Evolutionary conservation across 2,329 filamentous ascomycete genomes (phyloP).

Genomic region (Chrysoporthe deuterocubensis): DNA sequence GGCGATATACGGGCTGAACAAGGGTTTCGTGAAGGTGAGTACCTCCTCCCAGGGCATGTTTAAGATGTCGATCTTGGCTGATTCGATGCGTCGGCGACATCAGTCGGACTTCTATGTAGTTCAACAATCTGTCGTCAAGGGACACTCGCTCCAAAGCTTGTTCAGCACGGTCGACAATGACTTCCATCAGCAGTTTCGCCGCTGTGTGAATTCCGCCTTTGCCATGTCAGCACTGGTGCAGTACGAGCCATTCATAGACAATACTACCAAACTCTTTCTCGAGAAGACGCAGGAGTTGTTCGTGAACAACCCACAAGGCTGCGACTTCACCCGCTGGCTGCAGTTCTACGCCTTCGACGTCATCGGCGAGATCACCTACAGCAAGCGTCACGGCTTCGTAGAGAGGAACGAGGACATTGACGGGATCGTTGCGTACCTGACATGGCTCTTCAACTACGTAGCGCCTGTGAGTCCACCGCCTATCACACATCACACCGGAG

Average conservation of each 20-base stretch:
- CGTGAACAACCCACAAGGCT: slow-evolving; percentile 48
- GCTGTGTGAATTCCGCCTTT: slow-evolving; percentile 77
- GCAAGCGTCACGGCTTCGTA: slow-evolving; percentile 75
- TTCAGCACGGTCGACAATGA: slow-evolving; percentile 77
- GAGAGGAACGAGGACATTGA: slow-evolving; percentile 77
- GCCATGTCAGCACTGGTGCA: slow-evolving; percentile 77
- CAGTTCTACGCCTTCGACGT: slow-evolving; percentile 85
- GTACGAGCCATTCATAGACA: slow-evolving; percentile 81
- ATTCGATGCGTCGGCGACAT: background rate
- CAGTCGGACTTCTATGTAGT: slow-evolving; percentile 82
- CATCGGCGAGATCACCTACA: slow-evolving; percentile 77
- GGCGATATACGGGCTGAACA: slow-evolving; percentile 72
- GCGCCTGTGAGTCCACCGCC: slow-evolving; percentile 59
- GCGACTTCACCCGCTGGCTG: slow-evolving; percentile 73
- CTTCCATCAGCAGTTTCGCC: slow-evolving; percentile 75
- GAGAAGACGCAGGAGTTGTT: slow-evolving; percentile 62
- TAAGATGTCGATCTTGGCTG: background rate
- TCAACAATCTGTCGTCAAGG: slow-evolving; percentile 73
- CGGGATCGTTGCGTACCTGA: slow-evolving; percentile 70
- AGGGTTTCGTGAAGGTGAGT: slow-evolving; percentile 75
- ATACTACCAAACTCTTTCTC: slow-evolving; percentile 73
- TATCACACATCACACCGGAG: background rate
- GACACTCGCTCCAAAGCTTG: slow-evolving; percentile 69
- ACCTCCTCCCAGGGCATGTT: slow-evolving; percentile 35
- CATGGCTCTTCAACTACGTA: slow-evolving; percentile 70